phyloP scores from a whole-genome alignment of 768 basidiomycete species.

The Astraeus odoratus region DNA sequence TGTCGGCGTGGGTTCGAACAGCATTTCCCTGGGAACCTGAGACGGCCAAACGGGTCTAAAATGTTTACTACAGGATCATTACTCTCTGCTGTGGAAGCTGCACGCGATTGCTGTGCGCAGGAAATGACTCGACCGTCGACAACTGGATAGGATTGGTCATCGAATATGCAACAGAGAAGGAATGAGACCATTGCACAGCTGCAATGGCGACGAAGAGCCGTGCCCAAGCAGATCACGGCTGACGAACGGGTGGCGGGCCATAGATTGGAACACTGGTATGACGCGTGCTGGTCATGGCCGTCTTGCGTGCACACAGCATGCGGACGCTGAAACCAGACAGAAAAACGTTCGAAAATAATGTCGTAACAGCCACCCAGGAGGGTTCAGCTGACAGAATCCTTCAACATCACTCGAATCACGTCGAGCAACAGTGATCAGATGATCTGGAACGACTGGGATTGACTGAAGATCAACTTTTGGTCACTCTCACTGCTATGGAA shows the following conservation, averaged over 20 bases:
- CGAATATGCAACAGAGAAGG: neutral
- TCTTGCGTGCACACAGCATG: neutral
- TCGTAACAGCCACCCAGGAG: neutral
- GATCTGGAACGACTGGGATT: neutral
- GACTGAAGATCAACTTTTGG: neutral
- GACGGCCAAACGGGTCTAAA: neutral
- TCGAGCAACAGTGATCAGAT: neutral
- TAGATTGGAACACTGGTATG: neutral
- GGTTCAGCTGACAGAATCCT: neutral
- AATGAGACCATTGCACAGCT: neutral
- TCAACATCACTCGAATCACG: neutral
- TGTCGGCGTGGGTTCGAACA: too few relatives aligned
- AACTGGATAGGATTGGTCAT: neutral
- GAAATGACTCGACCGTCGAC: conserved; percentile 3
- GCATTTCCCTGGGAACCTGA: too few relatives aligned
- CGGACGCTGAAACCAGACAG: neutral
- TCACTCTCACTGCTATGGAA: neutral
- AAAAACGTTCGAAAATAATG: neutral
- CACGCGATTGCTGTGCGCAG: conserved; percentile 12
- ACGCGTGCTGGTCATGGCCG: neutral
- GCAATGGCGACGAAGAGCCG: neutral
- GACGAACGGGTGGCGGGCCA: neutral
- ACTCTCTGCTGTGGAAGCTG: neutral
- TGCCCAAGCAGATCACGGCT: neutral
- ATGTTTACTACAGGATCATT: neutral